These are phyloP conservation scores for Crithidia bombi DNA, from an alignment of 208 protist species.

Conservation along the genomic window DNA sequence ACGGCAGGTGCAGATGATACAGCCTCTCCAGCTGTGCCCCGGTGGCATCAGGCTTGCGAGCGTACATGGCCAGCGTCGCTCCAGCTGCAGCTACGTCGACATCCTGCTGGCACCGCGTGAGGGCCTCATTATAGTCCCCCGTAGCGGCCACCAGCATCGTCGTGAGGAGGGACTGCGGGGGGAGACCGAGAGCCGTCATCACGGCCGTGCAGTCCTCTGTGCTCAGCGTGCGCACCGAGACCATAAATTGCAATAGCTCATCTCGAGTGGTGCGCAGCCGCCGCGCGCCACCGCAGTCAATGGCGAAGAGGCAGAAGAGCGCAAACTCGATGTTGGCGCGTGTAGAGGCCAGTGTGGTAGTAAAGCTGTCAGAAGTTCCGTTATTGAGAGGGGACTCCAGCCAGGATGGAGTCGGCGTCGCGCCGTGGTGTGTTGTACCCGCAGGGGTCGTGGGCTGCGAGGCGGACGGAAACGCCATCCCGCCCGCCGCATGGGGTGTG, in stretches of 20 bases:
- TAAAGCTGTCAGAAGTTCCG: not conserved
- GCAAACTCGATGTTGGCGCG: slow-evolving; percentile 22
- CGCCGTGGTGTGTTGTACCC: not conserved
- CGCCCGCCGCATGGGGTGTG: not conserved
- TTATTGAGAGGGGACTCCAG: not conserved
- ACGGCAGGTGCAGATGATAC: slow-evolving; percentile 44
- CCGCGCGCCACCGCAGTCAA: slow-evolving; percentile 19
- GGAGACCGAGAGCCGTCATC: slow-evolving; percentile 4
- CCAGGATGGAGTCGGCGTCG: slow-evolving; percentile 5
- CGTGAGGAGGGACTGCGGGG: slow-evolving; percentile 7
- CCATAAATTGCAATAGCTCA: slow-evolving; percentile 18
- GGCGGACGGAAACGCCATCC: not conserved
- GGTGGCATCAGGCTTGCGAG: slow-evolving; percentile 1
- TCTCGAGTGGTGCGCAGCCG: slow-evolving; percentile 9
- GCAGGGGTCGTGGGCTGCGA: slow-evolving; percentile 1
- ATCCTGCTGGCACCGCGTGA: slow-evolving; percentile 34
- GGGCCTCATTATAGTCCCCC: slow-evolving; percentile 25
- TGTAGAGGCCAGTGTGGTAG: not conserved
- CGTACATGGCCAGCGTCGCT: slow-evolving; percentile 23
- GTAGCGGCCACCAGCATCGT: slow-evolving; percentile 29
- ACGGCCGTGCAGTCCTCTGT: slow-evolving; percentile 1
- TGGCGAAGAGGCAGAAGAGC: slow-evolving; percentile 28
- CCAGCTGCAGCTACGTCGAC: slow-evolving; percentile 34
- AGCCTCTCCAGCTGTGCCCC: slow-evolving; percentile 11
- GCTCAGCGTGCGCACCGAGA: slow-evolving; percentile 4